These are phyloP conservation scores for Cadophora malorum DNA, from an alignment of 2,329 filamentous ascomycete species.

Conservation along the genomic window DNA sequence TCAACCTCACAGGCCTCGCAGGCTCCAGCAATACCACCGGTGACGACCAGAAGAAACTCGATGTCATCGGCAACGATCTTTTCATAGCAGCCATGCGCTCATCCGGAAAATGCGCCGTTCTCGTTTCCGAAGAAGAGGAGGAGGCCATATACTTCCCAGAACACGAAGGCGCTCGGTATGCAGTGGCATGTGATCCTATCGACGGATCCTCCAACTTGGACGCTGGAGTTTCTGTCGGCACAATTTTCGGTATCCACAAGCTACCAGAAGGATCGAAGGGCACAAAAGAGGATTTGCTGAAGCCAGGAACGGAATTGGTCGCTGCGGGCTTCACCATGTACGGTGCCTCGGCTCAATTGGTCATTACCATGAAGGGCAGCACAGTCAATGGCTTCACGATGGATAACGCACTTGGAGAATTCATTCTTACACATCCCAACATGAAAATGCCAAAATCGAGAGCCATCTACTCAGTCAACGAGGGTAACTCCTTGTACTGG, in stretches of 20 bases:
- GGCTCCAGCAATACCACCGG: conserved; percentile 95
- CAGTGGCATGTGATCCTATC: conserved; percentile 96
- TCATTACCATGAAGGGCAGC: conserved; percentile 94
- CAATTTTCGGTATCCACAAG: conserved; percentile 95
- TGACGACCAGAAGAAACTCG: conserved; percentile 99
- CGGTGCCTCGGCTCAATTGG: conserved; percentile 92
- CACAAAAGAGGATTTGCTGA: conserved; percentile 84
- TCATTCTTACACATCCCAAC: conserved; percentile 95
- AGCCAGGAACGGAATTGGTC: conserved; percentile 88
- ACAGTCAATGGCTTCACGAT: conserved; percentile 97
- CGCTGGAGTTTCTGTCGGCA: conserved; percentile 95
- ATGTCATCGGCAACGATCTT: conserved; percentile 97
- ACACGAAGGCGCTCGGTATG: conserved; percentile 80
- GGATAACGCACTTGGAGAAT: conserved; percentile 95
- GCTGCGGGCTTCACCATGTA: conserved; percentile 99
- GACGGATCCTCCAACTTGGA: conserved; percentile 98
- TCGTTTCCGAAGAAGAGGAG: conserved; percentile 99
- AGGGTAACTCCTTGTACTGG: conserved; percentile 98
- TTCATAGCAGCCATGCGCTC: conserved; percentile 96
- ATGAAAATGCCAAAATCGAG: conserved; percentile 85
- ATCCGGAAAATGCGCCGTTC: conserved; percentile 85
- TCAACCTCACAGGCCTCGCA: conserved; percentile 94
- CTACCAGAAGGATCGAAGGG: conserved; percentile 77
- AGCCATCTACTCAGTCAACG: conserved; percentile 96
- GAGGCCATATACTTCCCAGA: conserved; percentile 86